These are phyloP conservation scores for Nicotiana rustica DNA, from an alignment of 305 asterid species.

Conservation along the genomic window DNA sequence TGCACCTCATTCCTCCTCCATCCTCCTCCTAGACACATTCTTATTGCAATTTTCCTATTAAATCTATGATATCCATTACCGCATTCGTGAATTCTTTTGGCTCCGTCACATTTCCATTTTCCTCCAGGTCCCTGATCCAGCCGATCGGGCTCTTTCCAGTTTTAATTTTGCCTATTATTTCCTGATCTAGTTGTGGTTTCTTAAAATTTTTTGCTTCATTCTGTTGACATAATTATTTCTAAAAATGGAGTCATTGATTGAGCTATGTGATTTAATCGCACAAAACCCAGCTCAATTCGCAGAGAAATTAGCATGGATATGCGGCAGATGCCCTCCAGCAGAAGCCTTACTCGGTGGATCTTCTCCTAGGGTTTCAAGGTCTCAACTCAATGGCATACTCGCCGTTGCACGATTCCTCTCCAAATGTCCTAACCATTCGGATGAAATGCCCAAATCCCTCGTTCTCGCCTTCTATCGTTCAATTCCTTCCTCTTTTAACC, in stretches of 20 bases:
- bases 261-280: constrained; percentile 91
- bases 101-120: background rate
- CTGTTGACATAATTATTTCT: constrained; percentile 27
- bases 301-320: constrained; percentile 82
- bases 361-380: constrained; percentile 85
- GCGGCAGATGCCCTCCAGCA: constrained; percentile 89
- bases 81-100: background rate
- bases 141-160: background rate
- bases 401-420: constrained; percentile 85
- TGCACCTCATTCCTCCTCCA: constrained; percentile 44
- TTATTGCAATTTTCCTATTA: background rate
- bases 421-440: constrained; percentile 63
- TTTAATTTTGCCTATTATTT: background rate
- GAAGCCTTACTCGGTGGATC: constrained; percentile 75
- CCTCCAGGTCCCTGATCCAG: background rate
- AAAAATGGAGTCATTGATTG: constrained; percentile 79
- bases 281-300: constrained; percentile 67
- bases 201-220: constrained; percentile 37
- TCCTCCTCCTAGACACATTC: constrained; percentile 42
- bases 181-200: constrained; percentile 20
- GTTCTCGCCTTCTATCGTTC: constrained; percentile 82
- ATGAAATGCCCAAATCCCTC: constrained; percentile 73
- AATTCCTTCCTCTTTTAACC: constrained; percentile 72
- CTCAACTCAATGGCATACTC: constrained; percentile 89
- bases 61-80: background rate